A percentile compares a stretch with the other conserved stretches of the same genome.
These are phyloP conservation scores for Penicillium diatomitis DNA, from an alignment of 495 filamentous ascomycete species.

Conservation along the genomic window DNA sequence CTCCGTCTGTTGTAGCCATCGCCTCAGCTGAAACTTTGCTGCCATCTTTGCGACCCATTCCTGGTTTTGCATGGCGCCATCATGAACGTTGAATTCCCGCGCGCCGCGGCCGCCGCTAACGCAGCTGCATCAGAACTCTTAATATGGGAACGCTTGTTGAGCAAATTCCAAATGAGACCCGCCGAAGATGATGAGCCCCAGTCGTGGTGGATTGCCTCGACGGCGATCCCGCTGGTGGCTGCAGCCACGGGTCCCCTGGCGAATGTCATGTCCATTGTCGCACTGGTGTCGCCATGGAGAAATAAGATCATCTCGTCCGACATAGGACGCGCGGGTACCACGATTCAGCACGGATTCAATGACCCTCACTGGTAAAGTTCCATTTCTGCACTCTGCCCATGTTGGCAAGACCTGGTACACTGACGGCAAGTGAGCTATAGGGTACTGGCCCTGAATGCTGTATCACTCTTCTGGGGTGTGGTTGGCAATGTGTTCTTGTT, in stretches of 20 bases:
- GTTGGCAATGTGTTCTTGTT: constrained; percentile 64
- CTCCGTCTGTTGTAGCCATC: too few species aligned
- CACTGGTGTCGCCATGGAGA: constrained; percentile 60
- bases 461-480: constrained; percentile 57
- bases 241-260: constrained; percentile 65
- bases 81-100: constrained; percentile 15
- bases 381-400: too few species aligned
- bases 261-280: constrained; percentile 68
- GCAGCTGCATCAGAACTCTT: constrained; percentile 1
- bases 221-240: constrained; percentile 63
- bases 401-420: too few species aligned
- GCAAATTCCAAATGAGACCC: constrained; percentile 31
- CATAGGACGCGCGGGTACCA: constrained; percentile 23
- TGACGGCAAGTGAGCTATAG: constrained; percentile 9
- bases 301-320: constrained; percentile 26
- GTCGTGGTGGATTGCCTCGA: constrained; percentile 74
- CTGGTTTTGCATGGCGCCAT: background rate
- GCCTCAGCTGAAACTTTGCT: too few species aligned
- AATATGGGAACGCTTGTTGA: constrained; percentile 11
- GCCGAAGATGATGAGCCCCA: constrained; percentile 42
- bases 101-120: background rate
- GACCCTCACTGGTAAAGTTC: constrained; percentile 43
- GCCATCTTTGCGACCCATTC: too few species aligned
- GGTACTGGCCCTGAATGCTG: constrained; percentile 50
- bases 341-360: constrained; percentile 29